Evolutionary conservation across 2,329 filamentous ascomycete species (phyloP).

Genomic region (Exophiala xenobiotica): DNA sequence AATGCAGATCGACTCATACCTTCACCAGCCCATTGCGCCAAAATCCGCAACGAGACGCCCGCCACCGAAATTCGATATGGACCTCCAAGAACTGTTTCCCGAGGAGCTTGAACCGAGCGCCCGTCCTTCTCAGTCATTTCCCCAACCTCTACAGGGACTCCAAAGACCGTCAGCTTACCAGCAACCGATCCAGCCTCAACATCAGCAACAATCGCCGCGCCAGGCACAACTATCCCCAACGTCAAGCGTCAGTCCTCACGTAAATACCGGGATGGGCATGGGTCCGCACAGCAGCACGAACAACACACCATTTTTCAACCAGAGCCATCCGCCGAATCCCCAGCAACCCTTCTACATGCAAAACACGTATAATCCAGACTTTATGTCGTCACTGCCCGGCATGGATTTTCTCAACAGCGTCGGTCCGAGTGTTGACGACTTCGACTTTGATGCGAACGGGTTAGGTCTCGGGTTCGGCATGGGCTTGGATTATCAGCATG

Average conservation of each 20-base stretch:
- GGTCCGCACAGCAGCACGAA: constrained; percentile 1
- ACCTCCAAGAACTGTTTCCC: constrained; percentile 52
- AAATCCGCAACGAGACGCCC: constrained; percentile 37
- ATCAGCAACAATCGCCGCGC: constrained; percentile 13
- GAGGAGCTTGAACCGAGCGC: constrained; percentile 39
- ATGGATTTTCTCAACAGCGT: constrained; percentile 31
- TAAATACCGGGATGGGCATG: constrained; percentile 18
- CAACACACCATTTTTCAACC: constrained; percentile 10
- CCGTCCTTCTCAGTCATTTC: constrained; percentile 23
- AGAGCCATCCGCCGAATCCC: neutral
- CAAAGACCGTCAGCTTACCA: constrained; percentile 10
- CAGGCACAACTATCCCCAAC: constrained; percentile 15
- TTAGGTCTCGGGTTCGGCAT: constrained; percentile 41
- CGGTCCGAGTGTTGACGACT: constrained; percentile 27
- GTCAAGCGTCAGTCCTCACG: constrained; percentile 23
- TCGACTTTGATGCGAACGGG: constrained; percentile 36
- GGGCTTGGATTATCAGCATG: constrained; percentile 42
- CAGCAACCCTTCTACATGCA: constrained; percentile 23
- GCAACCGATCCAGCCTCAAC: constrained; percentile 3
- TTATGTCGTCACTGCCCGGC: constrained; percentile 30
- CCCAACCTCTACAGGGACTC: constrained; percentile 13
- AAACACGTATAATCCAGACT: constrained; percentile 30
- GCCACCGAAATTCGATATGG: constrained; percentile 59
- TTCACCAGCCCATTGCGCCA: constrained; percentile 11
- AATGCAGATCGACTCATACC: constrained; percentile 26